Conservation (phyloP, 73 alveolate genomes). For the Paramecium primaurelia region DNA sequence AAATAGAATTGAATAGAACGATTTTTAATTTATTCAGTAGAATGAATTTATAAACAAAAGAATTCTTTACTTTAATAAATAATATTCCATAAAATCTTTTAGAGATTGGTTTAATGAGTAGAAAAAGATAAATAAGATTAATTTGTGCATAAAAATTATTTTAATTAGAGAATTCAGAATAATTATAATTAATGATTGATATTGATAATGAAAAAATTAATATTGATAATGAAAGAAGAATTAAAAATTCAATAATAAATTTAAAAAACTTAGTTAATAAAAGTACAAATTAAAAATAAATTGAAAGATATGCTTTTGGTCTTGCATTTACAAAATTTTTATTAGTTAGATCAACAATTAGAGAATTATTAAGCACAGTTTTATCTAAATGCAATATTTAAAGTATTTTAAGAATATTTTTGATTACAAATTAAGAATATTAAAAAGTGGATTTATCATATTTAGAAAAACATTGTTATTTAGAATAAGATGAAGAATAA, state of each 20-base stretch:
- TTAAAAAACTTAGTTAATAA: neutral
- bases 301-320: neutral
- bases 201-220: neutral
- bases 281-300: neutral
- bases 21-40: neutral
- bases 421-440: neutral
- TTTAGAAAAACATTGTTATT: neutral
- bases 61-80: neutral
- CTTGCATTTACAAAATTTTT: slow-evolving; percentile 42
- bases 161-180: neutral
- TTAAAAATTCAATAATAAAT: neutral
- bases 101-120: slow-evolving; percentile 36
- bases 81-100: neutral
- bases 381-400: neutral
- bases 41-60: neutral
- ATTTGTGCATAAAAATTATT: neutral
- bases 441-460: neutral
- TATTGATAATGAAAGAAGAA: slow-evolving; percentile 27
- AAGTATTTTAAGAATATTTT: neutral
- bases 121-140: slow-evolving; percentile 34
- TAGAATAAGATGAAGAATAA: neutral
- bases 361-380: neutral
- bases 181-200: neutral
- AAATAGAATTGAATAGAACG: neutral
- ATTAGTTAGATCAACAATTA: neutral